Evolutionary conservation across 169 alveolate genomes (phyloP).

Genomic region (Plasmodium yoelii): DNA sequence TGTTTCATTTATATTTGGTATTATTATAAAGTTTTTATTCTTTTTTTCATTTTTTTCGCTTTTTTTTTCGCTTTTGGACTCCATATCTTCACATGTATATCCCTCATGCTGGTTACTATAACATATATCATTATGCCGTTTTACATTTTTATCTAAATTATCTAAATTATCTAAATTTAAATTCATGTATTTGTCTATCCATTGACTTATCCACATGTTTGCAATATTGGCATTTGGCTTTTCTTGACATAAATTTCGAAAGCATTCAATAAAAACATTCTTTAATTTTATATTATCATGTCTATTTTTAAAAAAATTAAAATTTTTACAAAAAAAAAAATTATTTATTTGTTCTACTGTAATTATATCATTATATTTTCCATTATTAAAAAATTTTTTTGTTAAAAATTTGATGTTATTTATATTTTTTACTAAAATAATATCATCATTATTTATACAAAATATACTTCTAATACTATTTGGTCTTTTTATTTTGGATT

Average conservation of each 20-base stretch:
- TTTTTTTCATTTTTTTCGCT: neutral
- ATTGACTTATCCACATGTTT: conserved; percentile 44
- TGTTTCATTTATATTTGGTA: conserved; percentile 22
- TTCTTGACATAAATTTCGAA: conserved; percentile 27
- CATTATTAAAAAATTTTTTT: conserved; percentile 31
- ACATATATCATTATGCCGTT: neutral
- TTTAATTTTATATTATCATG: conserved; percentile 51
- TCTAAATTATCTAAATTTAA: neutral
- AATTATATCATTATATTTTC: conserved; percentile 41
- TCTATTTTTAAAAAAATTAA: conserved; percentile 8
- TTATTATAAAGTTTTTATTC: conserved; percentile 25
- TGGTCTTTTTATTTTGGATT: conserved; percentile 24
- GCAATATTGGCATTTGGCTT: conserved; percentile 33
- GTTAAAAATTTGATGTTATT: conserved; percentile 30
- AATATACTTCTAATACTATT: conserved; percentile 38
- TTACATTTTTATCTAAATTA: conserved; percentile 4
- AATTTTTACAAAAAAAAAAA: conserved; percentile 57
- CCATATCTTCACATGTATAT: neutral
- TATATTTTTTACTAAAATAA: conserved; percentile 40
- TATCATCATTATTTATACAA: conserved; percentile 16
- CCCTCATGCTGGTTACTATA: neutral
- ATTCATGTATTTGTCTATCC: conserved; percentile 35
- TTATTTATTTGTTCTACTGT: conserved; percentile 49
- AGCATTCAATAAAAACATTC: conserved; percentile 45
- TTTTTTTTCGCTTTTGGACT: neutral